Base-by-base conservation (phyloP, 768 basidiomycete genomes). In the Rhizopogon vesiculosus region DNA sequence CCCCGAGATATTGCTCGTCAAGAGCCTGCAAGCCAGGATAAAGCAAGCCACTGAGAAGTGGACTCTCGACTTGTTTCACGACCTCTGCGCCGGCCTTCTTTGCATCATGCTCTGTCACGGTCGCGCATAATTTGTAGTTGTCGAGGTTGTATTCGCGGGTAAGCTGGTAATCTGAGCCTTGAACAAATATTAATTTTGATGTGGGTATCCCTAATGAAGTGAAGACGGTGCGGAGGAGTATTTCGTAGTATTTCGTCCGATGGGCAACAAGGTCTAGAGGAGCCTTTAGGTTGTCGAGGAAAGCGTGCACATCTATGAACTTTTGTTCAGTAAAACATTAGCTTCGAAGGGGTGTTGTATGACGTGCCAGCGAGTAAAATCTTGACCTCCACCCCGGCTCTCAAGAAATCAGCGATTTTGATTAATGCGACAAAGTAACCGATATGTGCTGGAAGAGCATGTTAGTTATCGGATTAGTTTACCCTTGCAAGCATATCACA, bases 21-120 rank as follows among this genome's bases (percentile, higher is more conserved):
- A 99, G 83, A 9, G 97, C 95, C 63, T 99, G 97, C 42, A 99
- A 72, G 40, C 95, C 94, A 0, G 97, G 97, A 79, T 99, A 98
- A 54, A 99, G 80, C 58, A 98, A 71, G 1, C 94, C 94, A 59
- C 92, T 93, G 53, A 99, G 76, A 49, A 95, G 75, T 1, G 94
- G 91, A 64, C 88, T 93, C 58, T 93, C 91, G 5, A 95, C 91
- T 71, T 98, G 96, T 71, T 98, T 98, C 62, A 99, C 97, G 54
- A 98, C 97, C 69, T 98, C 97, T 2, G 97, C 95, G 5, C 97
- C 97, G 0, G 97, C 97, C 71, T 97, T 97, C 70, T 96, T 96
- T 25, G 96, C 93, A 62, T 98, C 97, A 70, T 96, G 94, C 62
- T 98, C 93, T 1, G 92, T 85, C 18, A 96, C 93, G 56, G 84